Evolutionary conservation across 2,329 filamentous ascomycete genomes (phyloP).

Genomic region (Cyphellophora attinorum): DNA sequence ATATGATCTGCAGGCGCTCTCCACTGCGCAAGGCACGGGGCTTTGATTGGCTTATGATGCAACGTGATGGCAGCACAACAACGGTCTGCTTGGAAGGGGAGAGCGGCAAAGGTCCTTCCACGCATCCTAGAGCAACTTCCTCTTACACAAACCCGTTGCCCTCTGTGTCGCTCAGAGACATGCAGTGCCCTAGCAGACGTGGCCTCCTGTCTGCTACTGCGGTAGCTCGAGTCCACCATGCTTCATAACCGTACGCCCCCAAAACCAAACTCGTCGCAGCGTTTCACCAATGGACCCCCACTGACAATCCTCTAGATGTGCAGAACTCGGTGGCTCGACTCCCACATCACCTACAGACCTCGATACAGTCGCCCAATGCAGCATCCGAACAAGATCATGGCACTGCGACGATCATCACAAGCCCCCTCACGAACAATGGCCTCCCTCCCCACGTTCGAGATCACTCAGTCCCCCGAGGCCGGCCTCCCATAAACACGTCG

Average conservation of each 20-base stretch:
- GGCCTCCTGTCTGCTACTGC: slow-evolving; percentile 5
- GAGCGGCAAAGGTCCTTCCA: too few species aligned
- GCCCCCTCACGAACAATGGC: not conserved
- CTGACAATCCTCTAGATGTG: not conserved
- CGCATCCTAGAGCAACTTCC: too few species aligned
- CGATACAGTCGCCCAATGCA: not conserved
- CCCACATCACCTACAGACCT: not conserved
- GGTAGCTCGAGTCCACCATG: slow-evolving; percentile 16
- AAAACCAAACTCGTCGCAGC: slow-evolving; percentile 8
- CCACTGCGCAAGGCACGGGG: too few species aligned
- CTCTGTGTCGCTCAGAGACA: too few species aligned
- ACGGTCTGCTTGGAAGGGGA: too few species aligned
- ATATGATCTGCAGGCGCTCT: too few species aligned
- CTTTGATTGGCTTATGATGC: too few species aligned
- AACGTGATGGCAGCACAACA: too few species aligned
- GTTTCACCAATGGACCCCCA: not conserved
- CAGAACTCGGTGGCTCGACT: not conserved
- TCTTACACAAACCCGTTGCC: too few species aligned
- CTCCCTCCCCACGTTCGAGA: not conserved
- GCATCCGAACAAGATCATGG: too few species aligned
- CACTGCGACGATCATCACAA: not conserved
- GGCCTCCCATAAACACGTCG: not conserved
- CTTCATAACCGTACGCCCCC: slow-evolving; percentile 17
- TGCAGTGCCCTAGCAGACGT: too few species aligned
- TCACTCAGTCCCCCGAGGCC: not conserved